phyloP scores from a whole-genome alignment of 805 yeast species.

The Pichia paraexigua region DNA sequence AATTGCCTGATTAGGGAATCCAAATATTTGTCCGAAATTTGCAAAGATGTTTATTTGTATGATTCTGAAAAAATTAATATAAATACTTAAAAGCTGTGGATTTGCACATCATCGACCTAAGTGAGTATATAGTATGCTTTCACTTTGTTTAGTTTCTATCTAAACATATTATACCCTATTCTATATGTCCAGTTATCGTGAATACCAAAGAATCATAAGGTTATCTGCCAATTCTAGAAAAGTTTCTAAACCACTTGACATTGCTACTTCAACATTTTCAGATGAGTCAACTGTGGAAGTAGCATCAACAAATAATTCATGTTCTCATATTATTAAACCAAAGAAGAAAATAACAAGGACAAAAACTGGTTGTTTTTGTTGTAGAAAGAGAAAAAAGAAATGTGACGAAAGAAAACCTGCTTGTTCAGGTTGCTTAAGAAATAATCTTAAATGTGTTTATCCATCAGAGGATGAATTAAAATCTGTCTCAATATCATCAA shows the following conservation, averaged over 20 bases:
- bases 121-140: not conserved
- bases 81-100: not conserved
- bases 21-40: not conserved
- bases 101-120: not conserved
- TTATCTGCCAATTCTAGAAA: constrained; percentile 9
- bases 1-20: constrained; percentile 1
- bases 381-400: constrained; percentile 32
- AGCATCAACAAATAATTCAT: not conserved
- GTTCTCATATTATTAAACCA: constrained; percentile 5
- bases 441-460: constrained; percentile 28
- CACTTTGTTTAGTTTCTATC: no score
- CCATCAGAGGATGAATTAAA: constrained; percentile 20
- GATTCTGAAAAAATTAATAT: not conserved
- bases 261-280: not conserved
- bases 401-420: constrained; percentile 30
- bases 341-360: constrained; percentile 29
- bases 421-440: constrained; percentile 30
- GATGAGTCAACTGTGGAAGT: not conserved
- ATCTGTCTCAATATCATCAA: not conserved
- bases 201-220: constrained; percentile 27
- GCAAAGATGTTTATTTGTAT: not conserved
- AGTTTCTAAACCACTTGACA: not conserved
- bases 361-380: constrained; percentile 33
- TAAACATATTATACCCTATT: not conserved
- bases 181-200: constrained; percentile 25